These are phyloP conservation scores for Camellia granthamiana DNA, from an alignment of 148 eudicot species.

Conservation along the genomic window DNA sequence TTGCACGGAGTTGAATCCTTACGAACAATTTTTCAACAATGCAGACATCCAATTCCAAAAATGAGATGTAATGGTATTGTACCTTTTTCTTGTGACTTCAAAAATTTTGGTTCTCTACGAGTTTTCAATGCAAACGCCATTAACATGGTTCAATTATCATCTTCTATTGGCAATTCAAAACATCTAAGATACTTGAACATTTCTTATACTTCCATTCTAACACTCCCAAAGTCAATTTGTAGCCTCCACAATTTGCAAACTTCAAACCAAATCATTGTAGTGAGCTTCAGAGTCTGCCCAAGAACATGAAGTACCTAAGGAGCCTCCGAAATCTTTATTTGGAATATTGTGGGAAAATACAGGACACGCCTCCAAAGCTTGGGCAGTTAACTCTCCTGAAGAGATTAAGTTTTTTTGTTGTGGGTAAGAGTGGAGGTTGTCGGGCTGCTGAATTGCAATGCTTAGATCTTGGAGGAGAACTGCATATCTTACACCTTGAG, in stretches of 20 bases:
- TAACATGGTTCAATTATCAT: not conserved
- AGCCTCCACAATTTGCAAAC: conserved; percentile 1
- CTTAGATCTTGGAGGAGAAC: not conserved
- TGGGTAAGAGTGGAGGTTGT: not conserved
- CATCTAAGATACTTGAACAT: not conserved
- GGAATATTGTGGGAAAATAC: not conserved
- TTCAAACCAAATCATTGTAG: not conserved
- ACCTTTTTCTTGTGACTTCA: not conserved
- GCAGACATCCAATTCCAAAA: not conserved
- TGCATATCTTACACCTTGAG: not conserved
- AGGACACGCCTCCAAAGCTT: not conserved
- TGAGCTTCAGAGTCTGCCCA: not conserved
- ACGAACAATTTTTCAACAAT: not conserved
- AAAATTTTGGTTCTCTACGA: not conserved
- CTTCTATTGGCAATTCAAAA: not conserved
- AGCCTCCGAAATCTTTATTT: not conserved
- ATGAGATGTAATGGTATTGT: not conserved
- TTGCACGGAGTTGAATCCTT: not conserved
- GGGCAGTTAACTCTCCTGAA: not conserved
- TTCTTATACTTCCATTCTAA: not conserved
- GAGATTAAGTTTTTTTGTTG: not conserved
- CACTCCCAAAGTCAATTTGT: not conserved
- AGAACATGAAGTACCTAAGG: not conserved
- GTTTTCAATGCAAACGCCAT: not conserved
- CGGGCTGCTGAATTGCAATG: not conserved